These are phyloP conservation scores for Pichia sp. DNA, from an alignment of 1,139 yeast species.

Conservation along the genomic window DNA sequence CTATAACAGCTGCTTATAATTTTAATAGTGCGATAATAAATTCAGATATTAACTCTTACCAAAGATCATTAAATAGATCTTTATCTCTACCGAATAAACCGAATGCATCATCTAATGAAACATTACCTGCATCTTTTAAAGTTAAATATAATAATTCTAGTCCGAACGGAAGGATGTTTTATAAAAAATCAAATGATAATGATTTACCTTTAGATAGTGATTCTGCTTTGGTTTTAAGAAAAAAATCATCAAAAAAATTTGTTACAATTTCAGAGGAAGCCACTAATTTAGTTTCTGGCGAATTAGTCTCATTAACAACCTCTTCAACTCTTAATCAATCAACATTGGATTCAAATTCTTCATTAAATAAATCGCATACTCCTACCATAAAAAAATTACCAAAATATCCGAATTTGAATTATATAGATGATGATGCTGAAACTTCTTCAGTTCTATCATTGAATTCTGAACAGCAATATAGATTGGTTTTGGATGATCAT, in stretches of 20 bases:
- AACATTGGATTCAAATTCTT: neutral
- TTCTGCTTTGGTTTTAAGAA: neutral
- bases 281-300: conserved; percentile 8
- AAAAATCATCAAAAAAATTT: neutral
- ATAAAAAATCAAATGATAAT: neutral
- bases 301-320: neutral
- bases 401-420: neutral
- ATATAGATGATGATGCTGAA: conserved; percentile 2
- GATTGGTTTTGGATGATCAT: conserved; percentile 14
- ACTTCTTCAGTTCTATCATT: conserved; percentile 4
- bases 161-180: neutral
- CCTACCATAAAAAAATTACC: neutral
- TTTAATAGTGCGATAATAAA: conserved; percentile 3
- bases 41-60: neutral
- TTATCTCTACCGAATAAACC: neutral
- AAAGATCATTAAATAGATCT: neutral
- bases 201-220: neutral
- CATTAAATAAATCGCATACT: neutral
- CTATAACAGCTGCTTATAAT: conserved; percentile 11
- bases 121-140: neutral
- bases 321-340: neutral
- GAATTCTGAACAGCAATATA: conserved; percentile 1
- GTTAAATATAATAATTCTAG: neutral
- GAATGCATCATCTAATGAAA: neutral
- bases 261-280: conserved; percentile 5